phyloP scores from a whole-genome alignment of 257 asterid genomes.

The Avicennia marina region DNA sequence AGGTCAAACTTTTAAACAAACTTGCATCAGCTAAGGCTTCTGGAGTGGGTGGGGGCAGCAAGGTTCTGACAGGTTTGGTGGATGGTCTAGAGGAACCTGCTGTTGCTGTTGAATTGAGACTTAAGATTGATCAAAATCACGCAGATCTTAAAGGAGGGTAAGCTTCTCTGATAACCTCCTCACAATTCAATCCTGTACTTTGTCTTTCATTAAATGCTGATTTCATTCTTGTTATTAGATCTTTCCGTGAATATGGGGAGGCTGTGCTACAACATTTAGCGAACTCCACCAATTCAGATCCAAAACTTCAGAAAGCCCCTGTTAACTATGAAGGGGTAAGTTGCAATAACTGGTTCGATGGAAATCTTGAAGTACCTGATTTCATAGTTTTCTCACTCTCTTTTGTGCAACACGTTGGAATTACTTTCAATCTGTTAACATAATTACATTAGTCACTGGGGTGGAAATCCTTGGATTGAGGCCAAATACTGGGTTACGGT shows the following conservation, averaged over 20 bases:
- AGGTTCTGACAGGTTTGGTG: slow-evolving; percentile 89
- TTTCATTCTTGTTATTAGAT: slow-evolving; percentile 37
- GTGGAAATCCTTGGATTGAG: background rate
- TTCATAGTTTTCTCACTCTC: background rate
- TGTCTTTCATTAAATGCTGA: slow-evolving; percentile 4
- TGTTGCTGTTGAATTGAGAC: slow-evolving; percentile 73
- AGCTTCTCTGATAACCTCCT: slow-evolving; percentile 18
- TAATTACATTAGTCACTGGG: background rate
- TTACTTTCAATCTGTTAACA: background rate
- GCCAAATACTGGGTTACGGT: no score
- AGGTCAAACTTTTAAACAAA: slow-evolving; percentile 95
- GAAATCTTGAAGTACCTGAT: background rate
- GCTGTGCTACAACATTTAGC: slow-evolving; percentile 70
- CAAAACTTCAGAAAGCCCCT: slow-evolving; percentile 81
- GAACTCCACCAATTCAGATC: slow-evolving; percentile 43
- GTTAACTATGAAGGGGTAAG: slow-evolving; percentile 96
- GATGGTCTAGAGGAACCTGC: slow-evolving; percentile 89
- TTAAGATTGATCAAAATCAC: slow-evolving; percentile 83
- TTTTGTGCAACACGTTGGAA: background rate
- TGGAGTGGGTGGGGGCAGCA: slow-evolving; percentile 77
- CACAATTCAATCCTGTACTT: slow-evolving; percentile 5
- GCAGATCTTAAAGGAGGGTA: slow-evolving; percentile 91
- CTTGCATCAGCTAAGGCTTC: slow-evolving; percentile 95
- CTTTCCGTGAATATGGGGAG: slow-evolving; percentile 95
- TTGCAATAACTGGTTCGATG: background rate